Percentiles rank a stretch among this genome's conserved stretches.
Evolutionary conservation across 371 early-diverging fungal species (phyloP).

Genomic region (Rhizomucor pusillus): DNA sequence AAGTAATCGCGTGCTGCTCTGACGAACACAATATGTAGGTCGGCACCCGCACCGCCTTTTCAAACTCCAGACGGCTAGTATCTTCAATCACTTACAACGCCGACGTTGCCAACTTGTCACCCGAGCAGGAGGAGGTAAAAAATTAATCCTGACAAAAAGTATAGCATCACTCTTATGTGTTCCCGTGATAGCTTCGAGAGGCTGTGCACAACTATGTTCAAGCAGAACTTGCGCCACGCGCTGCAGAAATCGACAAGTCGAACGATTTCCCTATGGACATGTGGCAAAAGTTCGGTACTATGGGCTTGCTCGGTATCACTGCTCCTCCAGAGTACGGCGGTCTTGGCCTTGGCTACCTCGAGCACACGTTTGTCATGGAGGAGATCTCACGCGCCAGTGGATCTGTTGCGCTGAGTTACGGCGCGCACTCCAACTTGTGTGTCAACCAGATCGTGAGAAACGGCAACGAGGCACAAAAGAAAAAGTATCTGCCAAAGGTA

Average conservation of each 20-base stretch:
- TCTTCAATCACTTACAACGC: conserved; percentile 56
- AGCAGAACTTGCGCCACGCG: conserved; percentile 84
- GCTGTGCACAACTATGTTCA: conserved; percentile 80
- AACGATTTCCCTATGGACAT: conserved; percentile 94
- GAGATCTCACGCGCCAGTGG: conserved; percentile 90
- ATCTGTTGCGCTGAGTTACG: conserved; percentile 91
- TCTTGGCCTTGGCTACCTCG: conserved; percentile 87
- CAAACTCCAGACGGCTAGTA: too few relatives aligned
- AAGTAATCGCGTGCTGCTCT: too few relatives aligned
- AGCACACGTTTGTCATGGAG: conserved; percentile 93
- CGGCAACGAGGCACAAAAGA: conserved; percentile 87
- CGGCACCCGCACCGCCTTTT: too few relatives aligned
- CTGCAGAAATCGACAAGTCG: conserved; percentile 78
- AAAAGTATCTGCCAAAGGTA: conserved; percentile 85
- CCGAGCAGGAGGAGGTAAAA: conserved; percentile 67
- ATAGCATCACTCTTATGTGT: not conserved
- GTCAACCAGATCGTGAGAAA: conserved; percentile 96
- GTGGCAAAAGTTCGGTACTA: conserved; percentile 95
- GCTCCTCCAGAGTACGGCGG: conserved; percentile 87
- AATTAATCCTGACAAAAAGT: conserved; percentile 1
- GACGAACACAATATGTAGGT: too few relatives aligned
- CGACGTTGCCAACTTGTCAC: conserved; percentile 73
- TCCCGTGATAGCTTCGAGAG: conserved; percentile 52
- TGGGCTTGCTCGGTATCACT: conserved; percentile 96
- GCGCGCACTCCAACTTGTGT: conserved; percentile 96